Evolutionary conservation across 768 basidiomycete genomes (phyloP).

Genomic region (Amanita jacksonii): DNA sequence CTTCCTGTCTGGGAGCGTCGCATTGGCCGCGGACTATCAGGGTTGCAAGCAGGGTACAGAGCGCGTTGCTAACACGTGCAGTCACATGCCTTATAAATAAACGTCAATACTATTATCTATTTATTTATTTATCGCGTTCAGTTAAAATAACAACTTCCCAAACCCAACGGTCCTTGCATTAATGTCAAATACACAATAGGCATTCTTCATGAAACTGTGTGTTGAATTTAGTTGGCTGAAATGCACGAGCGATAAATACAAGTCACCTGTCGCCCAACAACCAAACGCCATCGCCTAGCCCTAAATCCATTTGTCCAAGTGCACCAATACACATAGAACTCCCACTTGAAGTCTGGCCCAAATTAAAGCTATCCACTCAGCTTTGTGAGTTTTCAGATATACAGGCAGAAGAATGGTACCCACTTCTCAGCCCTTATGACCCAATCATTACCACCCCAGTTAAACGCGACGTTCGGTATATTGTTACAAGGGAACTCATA

Average conservation of each 20-base stretch:
- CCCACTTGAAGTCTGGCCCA: neutral
- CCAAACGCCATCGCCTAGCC: neutral
- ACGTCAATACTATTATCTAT: too few species aligned
- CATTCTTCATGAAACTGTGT: conserved; percentile 28
- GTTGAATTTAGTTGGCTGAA: conserved; percentile 24
- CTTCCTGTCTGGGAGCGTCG: conserved; percentile 58
- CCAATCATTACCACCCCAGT: conserved; percentile 5
- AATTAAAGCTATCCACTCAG: conserved; percentile 7
- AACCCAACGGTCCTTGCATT: conserved; percentile 23
- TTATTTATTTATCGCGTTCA: too few species aligned
- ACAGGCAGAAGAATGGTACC: neutral
- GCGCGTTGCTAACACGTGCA: too few species aligned
- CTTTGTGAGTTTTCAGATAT: too few species aligned
- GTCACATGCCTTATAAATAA: too few species aligned
- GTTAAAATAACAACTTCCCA: conserved; percentile 12
- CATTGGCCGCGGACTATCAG: conserved; percentile 25
- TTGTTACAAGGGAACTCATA: conserved; percentile 4
- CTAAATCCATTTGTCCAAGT: neutral
- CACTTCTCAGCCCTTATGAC: neutral
- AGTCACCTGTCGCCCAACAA: conserved; percentile 5
- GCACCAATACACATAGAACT: conserved; percentile 4
- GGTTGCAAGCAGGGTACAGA: too few species aligned
- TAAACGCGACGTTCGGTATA: neutral
- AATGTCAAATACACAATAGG: conserved; percentile 32
- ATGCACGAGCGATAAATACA: neutral